Evolutionary conservation across 148 eudicot genomes (phyloP).

Genomic region (Polygonum aviculare): DNA sequence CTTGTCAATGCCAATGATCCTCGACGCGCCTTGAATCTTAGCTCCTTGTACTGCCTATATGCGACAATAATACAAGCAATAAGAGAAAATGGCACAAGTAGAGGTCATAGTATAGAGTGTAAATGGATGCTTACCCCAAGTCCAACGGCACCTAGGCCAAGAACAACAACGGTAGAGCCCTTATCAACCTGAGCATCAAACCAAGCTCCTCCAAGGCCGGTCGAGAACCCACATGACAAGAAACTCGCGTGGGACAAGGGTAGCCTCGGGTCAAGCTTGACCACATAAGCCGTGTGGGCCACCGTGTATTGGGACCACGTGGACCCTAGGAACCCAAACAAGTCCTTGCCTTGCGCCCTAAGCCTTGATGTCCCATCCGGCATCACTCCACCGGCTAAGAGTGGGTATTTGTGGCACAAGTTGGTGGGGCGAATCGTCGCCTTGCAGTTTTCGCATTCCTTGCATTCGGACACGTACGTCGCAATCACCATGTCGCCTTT

Average conservation of each 20-base stretch:
- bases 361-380: constrained; percentile 38
- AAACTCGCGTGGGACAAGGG: constrained; percentile 36
- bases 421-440: constrained; percentile 24
- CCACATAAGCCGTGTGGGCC: constrained; percentile 21
- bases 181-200: constrained; percentile 21
- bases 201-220: constrained; percentile 45
- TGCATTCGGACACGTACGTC: constrained; percentile 34
- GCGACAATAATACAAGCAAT: not conserved
- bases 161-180: constrained; percentile 38
- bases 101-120: not conserved
- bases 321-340: constrained; percentile 31
- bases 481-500: constrained; percentile 41
- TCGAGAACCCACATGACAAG: constrained; percentile 39
- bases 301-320: constrained; percentile 46
- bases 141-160: constrained; percentile 57
- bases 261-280: constrained; percentile 34
- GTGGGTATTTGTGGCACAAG: constrained; percentile 20
- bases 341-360: constrained; percentile 15
- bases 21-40: constrained; percentile 29
- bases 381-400: constrained; percentile 24
- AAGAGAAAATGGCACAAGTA: too few relatives aligned
- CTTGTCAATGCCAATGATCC: constrained; percentile 42
- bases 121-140: constrained; percentile 28
- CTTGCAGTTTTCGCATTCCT: constrained; percentile 28
- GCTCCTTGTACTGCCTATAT: constrained; percentile 47